Percentiles rank a stretch among this genome's conserved stretches.
phyloP scores from a whole-genome alignment of 2,329 filamentous ascomycete species.

The Aspergillus sp. region DNA sequence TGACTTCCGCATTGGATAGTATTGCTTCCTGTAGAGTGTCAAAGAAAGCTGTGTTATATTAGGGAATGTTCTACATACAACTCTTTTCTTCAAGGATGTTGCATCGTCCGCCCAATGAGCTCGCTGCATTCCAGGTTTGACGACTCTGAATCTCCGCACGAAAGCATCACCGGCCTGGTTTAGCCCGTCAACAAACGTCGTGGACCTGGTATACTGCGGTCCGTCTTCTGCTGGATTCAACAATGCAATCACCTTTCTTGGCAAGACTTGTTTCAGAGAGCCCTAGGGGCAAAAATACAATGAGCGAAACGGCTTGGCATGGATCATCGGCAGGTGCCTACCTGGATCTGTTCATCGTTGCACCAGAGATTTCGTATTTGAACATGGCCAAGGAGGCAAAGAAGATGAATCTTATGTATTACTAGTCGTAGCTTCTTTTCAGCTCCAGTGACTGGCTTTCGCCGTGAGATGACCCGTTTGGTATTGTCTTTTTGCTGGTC shows the following conservation, averaged over 20 bases:
- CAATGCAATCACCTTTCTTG: conserved; percentile 56
- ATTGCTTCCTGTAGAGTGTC: conserved; percentile 42
- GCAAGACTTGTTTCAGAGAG: conserved; percentile 56
- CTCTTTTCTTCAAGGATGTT: conserved; percentile 52
- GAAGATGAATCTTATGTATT: conserved; percentile 76
- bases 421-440: conserved; percentile 59
- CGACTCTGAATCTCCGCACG: conserved; percentile 61
- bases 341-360: conserved; percentile 64
- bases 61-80: conserved; percentile 12
- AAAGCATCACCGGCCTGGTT: conserved; percentile 60
- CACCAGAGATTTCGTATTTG: conserved; percentile 80
- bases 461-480: conserved; percentile 25
- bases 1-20: conserved; percentile 57
- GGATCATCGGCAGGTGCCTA: conserved; percentile 13
- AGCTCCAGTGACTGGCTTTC: conserved; percentile 47
- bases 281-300: conserved; percentile 15
- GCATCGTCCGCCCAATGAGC: conserved; percentile 67
- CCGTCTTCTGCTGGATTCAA: conserved; percentile 61
- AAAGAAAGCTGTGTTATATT: conserved; percentile 5
- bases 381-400: conserved; percentile 73
- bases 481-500: conserved; percentile 22
- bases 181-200: conserved; percentile 72
- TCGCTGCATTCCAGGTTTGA: conserved; percentile 59
- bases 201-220: conserved; percentile 66
- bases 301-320: background rate